Percentiles rank a stretch among this genome's conserved stretches.
Conservation (phyloP, 352 stramenopile genomes). For the Pythium myriotylum region DNA sequence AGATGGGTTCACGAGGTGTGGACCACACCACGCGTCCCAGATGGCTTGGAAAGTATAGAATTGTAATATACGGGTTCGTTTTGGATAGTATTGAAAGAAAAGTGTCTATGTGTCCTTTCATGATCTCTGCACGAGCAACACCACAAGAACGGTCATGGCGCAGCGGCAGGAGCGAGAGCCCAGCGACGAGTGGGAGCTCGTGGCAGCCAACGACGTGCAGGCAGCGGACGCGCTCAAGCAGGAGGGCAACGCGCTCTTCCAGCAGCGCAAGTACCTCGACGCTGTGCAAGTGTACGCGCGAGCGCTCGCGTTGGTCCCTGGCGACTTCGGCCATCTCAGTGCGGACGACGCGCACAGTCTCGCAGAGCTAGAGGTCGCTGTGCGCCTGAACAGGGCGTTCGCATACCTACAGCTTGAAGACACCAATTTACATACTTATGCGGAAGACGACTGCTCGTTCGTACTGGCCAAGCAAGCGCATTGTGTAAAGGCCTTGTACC, state of each 20-base stretch:
- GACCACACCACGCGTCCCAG: not conserved
- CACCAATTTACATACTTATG: slow-evolving; percentile 26
- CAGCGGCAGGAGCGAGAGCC: slow-evolving; percentile 8
- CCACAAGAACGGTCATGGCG: slow-evolving; percentile 5
- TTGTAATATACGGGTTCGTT: slow-evolving; percentile 4
- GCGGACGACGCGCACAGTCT: slow-evolving; percentile 19
- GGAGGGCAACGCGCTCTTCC: slow-evolving; percentile 63
- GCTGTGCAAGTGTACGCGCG: slow-evolving; percentile 53
- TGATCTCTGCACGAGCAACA: not conserved
- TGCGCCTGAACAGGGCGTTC: slow-evolving; percentile 71
- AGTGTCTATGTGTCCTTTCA: slow-evolving; percentile 7
- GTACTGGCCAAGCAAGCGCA: slow-evolving; percentile 63
- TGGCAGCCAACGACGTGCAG: slow-evolving; percentile 30
- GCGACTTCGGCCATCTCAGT: slow-evolving; percentile 4
- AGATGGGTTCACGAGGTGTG: slow-evolving; percentile 3
- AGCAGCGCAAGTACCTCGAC: slow-evolving; percentile 42
- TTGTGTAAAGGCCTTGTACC: slow-evolving; percentile 92
- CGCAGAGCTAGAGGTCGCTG: slow-evolving; percentile 40
- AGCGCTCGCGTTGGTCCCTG: slow-evolving; percentile 16
- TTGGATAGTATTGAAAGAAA: too few species aligned
- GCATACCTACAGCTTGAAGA: slow-evolving; percentile 48
- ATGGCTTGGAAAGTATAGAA: too few species aligned
- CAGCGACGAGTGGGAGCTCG: slow-evolving; percentile 32
- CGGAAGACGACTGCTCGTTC: slow-evolving; percentile 72
- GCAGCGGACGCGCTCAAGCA: slow-evolving; percentile 48